Percentiles rank a stretch among this genome's conserved stretches.
phyloP scores from a whole-genome alignment of 306 rosid species.

The Prunus davidiana region DNA sequence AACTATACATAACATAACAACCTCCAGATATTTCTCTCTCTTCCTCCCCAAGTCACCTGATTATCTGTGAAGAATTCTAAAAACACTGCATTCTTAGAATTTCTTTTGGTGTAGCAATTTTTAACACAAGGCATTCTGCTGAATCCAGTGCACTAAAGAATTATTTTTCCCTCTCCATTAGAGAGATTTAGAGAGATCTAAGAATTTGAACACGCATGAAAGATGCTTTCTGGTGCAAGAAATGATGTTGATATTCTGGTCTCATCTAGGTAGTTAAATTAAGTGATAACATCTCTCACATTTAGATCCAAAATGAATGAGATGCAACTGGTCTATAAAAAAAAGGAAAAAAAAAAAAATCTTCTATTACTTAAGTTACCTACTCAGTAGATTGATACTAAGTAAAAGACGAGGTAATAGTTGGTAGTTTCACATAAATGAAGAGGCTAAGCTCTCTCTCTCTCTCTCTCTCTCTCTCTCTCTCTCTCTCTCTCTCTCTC shows the following conservation, averaged over 20 bases:
- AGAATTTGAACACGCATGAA: too few relatives aligned
- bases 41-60: background rate
- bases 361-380: background rate
- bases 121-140: background rate
- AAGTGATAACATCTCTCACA: too few relatives aligned
- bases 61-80: background rate
- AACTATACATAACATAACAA: background rate
- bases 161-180: background rate
- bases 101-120: background rate
- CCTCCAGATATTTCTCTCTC: background rate
- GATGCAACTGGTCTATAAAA: background rate
- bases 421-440: background rate
- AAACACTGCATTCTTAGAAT: background rate
- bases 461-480: too few relatives aligned
- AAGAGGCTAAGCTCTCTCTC: background rate
- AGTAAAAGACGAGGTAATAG: background rate
- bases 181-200: background rate
- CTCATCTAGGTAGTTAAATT: too few relatives aligned
- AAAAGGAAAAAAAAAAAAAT: too few relatives aligned
- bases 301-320: background rate
- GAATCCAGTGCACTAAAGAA: background rate
- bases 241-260: too few relatives aligned
- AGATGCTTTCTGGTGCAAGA: too few relatives aligned
- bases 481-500: too few relatives aligned
- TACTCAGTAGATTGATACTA: background rate